Base-by-base conservation (phyloP, 257 asterid genomes). In the Craterostigma plantagineum region DNA sequence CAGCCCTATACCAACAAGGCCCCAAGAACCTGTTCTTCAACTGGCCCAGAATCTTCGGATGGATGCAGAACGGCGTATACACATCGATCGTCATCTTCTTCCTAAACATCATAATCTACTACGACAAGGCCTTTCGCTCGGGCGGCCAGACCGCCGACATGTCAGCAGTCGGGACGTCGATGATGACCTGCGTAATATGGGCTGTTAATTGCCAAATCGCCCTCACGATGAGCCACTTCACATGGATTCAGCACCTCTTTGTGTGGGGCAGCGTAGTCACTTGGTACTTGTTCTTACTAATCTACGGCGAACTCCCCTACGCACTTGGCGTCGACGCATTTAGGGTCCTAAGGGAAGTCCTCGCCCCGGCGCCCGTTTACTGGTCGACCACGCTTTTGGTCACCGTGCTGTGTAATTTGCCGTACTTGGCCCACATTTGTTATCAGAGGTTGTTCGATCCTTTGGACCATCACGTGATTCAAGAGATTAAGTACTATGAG, bases 1-100 rank as follows among this genome's bases (percentile, higher is more conserved):
- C 98, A 17, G 93, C 98, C 11, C 56, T 87, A 43, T 87, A 87
- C 58, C 98, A 87, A 52, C 98, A 87, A 65, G 98, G 98, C 8
- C 92, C 92, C 16, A 77, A 64, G 58, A 87, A 87, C 45, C 51
- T 87, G 53, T 87, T 76, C 80, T 87, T 87, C 58, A 77, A 74
- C 69, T 82, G 98, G 95, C 57, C 57, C 38, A 67, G 93, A 47
- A 82, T 87, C 66, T 66, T 74, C 0, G 98, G 95, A 45, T 87
- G 98, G 98, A 77, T 87, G 93, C 93, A 67, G 10, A 87, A 87
- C 1, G 98, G 92, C 18, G 64, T 82, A 61, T 87, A 87, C 35
- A 55, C 93, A 11, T 82, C 98, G 33, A 56, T 87, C 56, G 48
- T 79, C 41, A 54, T 79, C 11, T 87, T 87, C 67, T 76, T 79